Base-by-base conservation (phyloP, 176 grass and related monocot species). In the Thalia dealbata region DNA sequence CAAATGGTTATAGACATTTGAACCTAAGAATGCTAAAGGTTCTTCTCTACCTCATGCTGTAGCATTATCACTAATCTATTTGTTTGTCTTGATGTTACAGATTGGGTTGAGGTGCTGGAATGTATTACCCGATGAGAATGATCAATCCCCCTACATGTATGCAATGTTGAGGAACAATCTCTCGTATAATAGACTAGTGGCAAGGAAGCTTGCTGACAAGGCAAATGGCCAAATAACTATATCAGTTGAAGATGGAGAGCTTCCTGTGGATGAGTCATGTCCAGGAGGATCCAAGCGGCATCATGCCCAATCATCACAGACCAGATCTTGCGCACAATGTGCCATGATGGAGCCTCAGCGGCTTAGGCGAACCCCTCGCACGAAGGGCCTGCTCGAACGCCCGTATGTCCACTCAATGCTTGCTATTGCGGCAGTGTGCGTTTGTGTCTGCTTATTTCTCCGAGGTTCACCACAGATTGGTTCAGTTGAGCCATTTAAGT, bases 361-460 rank as follows among this genome's bases (percentile, higher is more conserved):
- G 75, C 78, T 83, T 64, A 76, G 76, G 42, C 81, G 73, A 42
- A 83, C 81, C 19, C 14, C 85, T 42, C 83, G 70, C 21, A 81
- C 83, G 69, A 78, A 83, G 42, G 95, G 95, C 61, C 66, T 95
- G 74, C 90, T 99, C 51, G 76, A 76, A 65, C 87, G 95, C 8
- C 90, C 95, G 18, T 99, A 95, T 19, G 77, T 99, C 28, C 79
- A 91, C 52, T 95, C 95, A 4, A 85, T 99, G 95, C 87, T 99
- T 26, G 95, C 87, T 48, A 91, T 99, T 72, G 95, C 95, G 30
- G 95, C 95, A 52, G 95, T 99, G 56, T 97, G 95, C 26, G 95
- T 99, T 13, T 99, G 95, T 78, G 95, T 99, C 38, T 99, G 95
- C 19, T 73, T 99, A 16, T 91, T 93, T 26, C 79, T 91, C 76